These are phyloP conservation scores for Gossypium davidsonii DNA, from an alignment of 441 rosid species.

Conservation along the genomic window DNA sequence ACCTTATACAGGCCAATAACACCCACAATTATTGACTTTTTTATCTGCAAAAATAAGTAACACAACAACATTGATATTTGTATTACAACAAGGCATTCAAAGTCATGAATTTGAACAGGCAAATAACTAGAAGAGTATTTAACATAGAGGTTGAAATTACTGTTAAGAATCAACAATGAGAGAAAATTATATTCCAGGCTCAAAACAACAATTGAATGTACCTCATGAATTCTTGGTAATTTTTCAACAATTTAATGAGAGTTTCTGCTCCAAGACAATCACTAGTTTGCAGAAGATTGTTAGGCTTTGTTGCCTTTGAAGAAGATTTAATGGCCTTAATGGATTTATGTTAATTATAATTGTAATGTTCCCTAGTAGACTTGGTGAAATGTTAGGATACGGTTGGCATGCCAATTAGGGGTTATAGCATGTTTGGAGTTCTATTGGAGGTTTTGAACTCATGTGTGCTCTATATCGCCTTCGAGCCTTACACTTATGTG, in stretches of 20 bases:
- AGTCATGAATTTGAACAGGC: neutral
- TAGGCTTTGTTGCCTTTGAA: slow-evolving; percentile 57
- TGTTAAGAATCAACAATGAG: neutral
- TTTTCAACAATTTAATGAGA: slow-evolving; percentile 75
- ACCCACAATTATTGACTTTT: slow-evolving; percentile 87
- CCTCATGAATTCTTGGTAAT: slow-evolving; percentile 92
- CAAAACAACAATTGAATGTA: slow-evolving; percentile 12
- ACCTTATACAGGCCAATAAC: slow-evolving; percentile 87
- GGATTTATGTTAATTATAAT: no score
- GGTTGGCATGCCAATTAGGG: no score
- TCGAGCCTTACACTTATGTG: no score
- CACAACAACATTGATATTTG: neutral
- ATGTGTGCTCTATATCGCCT: no score
- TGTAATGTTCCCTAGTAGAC: no score
- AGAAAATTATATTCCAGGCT: neutral
- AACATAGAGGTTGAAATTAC: neutral
- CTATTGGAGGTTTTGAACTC: no score
- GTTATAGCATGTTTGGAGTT: no score
- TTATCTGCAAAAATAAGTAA: slow-evolving; percentile 46
- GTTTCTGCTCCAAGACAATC: slow-evolving; percentile 95
- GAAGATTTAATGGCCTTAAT: slow-evolving; percentile 14
- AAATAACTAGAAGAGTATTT: neutral
- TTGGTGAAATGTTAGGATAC: no score
- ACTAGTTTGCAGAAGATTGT: slow-evolving; percentile 68
- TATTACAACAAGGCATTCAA: neutral